Evolutionary conservation across 352 stramenopile genomes (phyloP), one percentile per base, ranked within the genome.

Genomic region (Pythium oligandrum): DNA sequence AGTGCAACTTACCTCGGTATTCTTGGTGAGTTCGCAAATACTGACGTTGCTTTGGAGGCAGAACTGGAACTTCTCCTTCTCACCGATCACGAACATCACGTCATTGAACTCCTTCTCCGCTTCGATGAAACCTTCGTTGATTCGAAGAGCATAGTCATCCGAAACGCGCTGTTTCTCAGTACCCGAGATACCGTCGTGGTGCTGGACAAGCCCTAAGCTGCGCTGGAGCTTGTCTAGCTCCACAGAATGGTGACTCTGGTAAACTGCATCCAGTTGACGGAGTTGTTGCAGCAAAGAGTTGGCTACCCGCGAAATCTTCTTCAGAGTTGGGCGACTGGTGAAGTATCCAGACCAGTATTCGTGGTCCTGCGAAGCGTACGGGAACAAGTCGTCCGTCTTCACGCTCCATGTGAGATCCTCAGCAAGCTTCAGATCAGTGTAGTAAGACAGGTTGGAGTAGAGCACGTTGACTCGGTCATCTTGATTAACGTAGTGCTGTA

Each of bases 321-420:
- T 99, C 2, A 99, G 71, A 3, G 78, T 64, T 1, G 96, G 79
- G 11, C 97, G 83, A 55, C 85, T 98, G 0, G 95, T 98, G 67
- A 98, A 99, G 70, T 97, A 99, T 1, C 97, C 96, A 7, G 93
- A 75, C 82, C 96, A 99, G 69, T 98, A 98, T 43, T 93, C 90
- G 59, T 98, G 75, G 39, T 82, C 70, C 39, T 82, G 85, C 40
- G 98, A 96, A 2, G 75, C 85, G 61, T 99, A 99, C 2, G 96
- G 96, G 54, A 99, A 98, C 58, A 99, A 99, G 57, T 99, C 96
- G 45, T 98, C 95, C 3, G 78, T 92, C 64, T 98, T 98, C 31
- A 95, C 70, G 38, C 73, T 73, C 80, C 75, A 97, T 5, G 71
- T 74, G 2, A 90, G 57, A 9, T 70, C 70, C 59, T 97, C 91